Base-by-base conservation (phyloP, 1,284 basidiomycete genomes). In the Tetrapyrgos nigripes region DNA sequence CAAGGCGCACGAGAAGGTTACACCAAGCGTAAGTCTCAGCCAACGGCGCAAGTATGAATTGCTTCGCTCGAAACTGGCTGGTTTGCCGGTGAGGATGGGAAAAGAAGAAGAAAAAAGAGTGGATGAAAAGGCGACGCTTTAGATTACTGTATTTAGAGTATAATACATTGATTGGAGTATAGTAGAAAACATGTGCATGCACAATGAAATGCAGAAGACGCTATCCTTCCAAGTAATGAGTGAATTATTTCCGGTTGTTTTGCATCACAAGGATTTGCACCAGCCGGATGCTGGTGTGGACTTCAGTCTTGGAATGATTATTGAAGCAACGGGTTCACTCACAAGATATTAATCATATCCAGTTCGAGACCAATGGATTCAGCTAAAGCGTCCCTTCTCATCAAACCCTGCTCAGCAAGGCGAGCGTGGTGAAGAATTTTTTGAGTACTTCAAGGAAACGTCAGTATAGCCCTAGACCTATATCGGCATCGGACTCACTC, bases 291-390 rank as follows among this genome's bases (percentile, higher is more conserved):
- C 90, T 92, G 49, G 14, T 55, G 46, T 62, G 17, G 21, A 13
- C 64, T 31, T 59, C 19, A 29, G 64, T 50, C 13, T 48, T 43
- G n/a, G 28, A 2, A 59, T 51, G 29, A 37, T 21, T n/a, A n/a
- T 13, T 55, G 17, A 23, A 59, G 21, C n/a, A 24, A 19, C n/a
- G 46, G n/a, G 14, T 53, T 48, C 24, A 78, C 85, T 62, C 64
- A 90, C 91, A 93, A 92, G 55, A 93, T 92, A 70, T 92, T 96
- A 72, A 97, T 88, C 82, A 94, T 91, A 70, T 95, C 92, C 56
- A 97, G 82, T 70, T 95, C 89, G 48, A 96, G 80, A 52, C 87
- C 81, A 57, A 93, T 85, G 10, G 91, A 86, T 76, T 96, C 94
- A 60, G 83, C 87, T 62, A 96, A 76, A 6, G 94, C 88, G 73